phyloP scores from a whole-genome alignment of 2,329 filamentous ascomycete genomes.

The Scedosporium apiospermum region DNA sequence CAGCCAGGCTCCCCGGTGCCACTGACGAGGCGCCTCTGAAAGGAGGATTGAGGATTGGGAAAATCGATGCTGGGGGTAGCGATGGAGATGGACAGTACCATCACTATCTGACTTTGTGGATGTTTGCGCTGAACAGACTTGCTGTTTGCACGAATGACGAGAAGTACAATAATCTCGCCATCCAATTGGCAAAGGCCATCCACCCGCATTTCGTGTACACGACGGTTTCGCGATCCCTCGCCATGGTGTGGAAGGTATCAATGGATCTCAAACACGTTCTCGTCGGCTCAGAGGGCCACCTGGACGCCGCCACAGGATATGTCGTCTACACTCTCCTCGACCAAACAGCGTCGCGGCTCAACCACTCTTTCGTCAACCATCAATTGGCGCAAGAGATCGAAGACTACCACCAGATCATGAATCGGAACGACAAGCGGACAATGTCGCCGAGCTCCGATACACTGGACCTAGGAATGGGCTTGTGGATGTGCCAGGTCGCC shows the following conservation, averaged over 20 bases:
- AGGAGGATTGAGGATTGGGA: conserved; percentile 50
- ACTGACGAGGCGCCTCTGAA: conserved; percentile 39
- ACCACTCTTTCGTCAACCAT: conserved; percentile 15
- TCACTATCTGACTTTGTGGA: conserved; percentile 53
- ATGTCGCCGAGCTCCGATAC: conserved; percentile 36
- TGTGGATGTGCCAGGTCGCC: conserved; percentile 47
- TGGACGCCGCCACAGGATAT: conserved; percentile 46
- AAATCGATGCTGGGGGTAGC: conserved; percentile 33
- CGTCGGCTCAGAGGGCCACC: conserved; percentile 41
- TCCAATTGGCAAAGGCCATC: conserved; percentile 41
- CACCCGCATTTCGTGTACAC: conserved; percentile 39
- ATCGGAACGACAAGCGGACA: conserved; percentile 24
- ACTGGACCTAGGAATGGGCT: conserved; percentile 49
- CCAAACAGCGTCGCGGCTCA: conserved; percentile 22
- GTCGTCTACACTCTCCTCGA: conserved; percentile 40
- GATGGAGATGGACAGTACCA: conserved; percentile 53
- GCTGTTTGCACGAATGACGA: conserved; percentile 34
- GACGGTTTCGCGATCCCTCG: conserved; percentile 10
- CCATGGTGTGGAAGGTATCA: conserved; percentile 48
- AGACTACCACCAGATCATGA: conserved; percentile 40
- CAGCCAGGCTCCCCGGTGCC: conserved; percentile 36
- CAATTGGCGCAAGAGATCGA: conserved; percentile 37
- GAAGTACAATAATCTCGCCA: conserved; percentile 38
- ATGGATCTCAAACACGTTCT: conserved; percentile 36
- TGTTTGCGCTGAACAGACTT: conserved; percentile 50